Conservation (phyloP, 176 grass and related monocot genomes). For the Cocos nucifera region DNA sequence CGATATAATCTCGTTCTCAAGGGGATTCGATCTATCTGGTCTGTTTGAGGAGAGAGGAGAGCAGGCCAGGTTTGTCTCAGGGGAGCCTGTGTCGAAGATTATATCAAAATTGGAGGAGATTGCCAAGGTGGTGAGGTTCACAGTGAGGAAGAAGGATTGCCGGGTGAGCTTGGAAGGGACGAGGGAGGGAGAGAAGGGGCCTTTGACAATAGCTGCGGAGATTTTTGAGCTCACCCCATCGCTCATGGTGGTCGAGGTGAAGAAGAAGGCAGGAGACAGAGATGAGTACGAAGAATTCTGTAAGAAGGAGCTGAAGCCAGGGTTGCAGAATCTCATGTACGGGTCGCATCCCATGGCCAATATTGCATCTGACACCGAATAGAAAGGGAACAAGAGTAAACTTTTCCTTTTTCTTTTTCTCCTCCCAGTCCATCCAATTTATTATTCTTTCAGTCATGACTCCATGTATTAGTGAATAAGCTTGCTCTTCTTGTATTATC, state of each 20-base stretch:
- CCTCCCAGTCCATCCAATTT: background rate
- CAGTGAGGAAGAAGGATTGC: constrained; percentile 69
- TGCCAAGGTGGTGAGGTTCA: constrained; percentile 65
- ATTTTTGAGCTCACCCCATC: constrained; percentile 88
- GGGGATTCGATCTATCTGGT: constrained; percentile 75
- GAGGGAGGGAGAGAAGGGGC: constrained; percentile 76
- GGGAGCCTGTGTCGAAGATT: constrained; percentile 50
- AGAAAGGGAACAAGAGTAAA: background rate
- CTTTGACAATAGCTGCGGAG: constrained; percentile 75
- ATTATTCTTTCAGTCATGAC: too few species aligned
- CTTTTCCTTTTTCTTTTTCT: background rate
- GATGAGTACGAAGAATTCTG: constrained; percentile 94
- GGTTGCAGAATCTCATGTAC: constrained; percentile 63
- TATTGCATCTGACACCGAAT: background rate
- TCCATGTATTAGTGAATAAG: too few species aligned
- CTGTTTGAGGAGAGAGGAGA: constrained; percentile 80
- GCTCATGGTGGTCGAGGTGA: constrained; percentile 86
- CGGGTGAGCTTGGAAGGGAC: constrained; percentile 89
- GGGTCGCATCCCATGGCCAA: constrained; percentile 19
- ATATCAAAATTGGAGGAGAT: constrained; percentile 86
- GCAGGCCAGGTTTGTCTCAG: constrained; percentile 74
- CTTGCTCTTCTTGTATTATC: too few species aligned
- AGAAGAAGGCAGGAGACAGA: constrained; percentile 78
- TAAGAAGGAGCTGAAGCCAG: constrained; percentile 78
- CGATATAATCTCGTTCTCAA: constrained; percentile 95